These are phyloP conservation scores for Gryganskiella cystojenkinii DNA, from an alignment of 192 early-diverging fungal genomes.

Conservation along the genomic window DNA sequence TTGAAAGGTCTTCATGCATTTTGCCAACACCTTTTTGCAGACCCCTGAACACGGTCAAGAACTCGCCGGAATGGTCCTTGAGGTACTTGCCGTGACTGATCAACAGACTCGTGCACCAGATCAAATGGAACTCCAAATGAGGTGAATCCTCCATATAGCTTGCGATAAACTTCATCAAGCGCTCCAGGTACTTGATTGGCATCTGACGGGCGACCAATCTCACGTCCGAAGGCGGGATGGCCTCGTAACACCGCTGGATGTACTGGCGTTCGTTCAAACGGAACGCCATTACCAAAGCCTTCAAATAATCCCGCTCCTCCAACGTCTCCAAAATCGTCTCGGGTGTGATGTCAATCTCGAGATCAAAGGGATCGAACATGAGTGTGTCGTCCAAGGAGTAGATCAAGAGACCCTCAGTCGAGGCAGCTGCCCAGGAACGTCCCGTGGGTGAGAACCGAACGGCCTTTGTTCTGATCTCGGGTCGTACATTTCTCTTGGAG, in stretches of 20 bases:
- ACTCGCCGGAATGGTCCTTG: conserved; percentile 69
- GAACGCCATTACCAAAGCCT: conserved; percentile 93
- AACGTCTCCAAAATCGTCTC: conserved; percentile 83
- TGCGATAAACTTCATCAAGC: conserved; percentile 86
- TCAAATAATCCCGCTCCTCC: conserved; percentile 81
- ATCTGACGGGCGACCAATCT: conserved; percentile 81
- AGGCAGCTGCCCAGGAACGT: conserved; percentile 93
- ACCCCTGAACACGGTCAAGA: conserved; percentile 80
- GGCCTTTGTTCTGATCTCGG: conserved; percentile 84
- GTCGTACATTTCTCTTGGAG: conserved; percentile 78
- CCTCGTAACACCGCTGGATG: conserved; percentile 82
- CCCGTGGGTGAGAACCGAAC: conserved; percentile 96
- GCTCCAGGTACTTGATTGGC: conserved; percentile 88
- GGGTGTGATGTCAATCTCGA: conserved; percentile 97
- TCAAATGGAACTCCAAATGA: conserved; percentile 88
- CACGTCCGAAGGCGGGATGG: conserved; percentile 81
- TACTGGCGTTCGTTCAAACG: conserved; percentile 88
- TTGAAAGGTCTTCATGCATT: conserved; percentile 65
- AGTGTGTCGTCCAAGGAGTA: conserved; percentile 95
- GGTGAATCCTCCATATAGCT: conserved; percentile 82
- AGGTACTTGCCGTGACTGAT: conserved; percentile 82
- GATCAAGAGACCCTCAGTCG: conserved; percentile 95
- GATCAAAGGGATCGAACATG: conserved; percentile 97
- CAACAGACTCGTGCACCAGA: conserved; percentile 84
- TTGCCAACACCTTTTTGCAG: conserved; percentile 78